phyloP scores from a whole-genome alignment of 495 filamentous ascomycete species.

The Tuber magnatum region DNA sequence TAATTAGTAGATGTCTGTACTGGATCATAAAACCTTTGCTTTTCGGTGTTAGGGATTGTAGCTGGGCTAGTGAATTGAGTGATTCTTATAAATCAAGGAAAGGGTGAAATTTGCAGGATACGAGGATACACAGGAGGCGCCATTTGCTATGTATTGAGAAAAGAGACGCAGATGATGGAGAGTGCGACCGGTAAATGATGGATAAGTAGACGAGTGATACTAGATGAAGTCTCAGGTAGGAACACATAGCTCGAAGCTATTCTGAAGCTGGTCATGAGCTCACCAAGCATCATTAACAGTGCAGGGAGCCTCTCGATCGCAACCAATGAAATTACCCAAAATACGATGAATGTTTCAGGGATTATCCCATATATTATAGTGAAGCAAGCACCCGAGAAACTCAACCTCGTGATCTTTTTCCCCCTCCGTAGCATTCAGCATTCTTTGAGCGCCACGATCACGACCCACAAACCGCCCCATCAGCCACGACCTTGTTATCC shows the following conservation, averaged over 20 bases:
- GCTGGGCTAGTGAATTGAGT: not conserved
- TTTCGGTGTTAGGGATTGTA: not conserved
- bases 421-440: not conserved
- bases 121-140: not conserved
- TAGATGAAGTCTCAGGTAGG: not conserved
- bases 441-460: not conserved
- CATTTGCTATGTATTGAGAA: not conserved
- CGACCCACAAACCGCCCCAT: not conserved
- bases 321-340: not conserved
- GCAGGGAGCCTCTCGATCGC: not conserved
- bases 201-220: not conserved
- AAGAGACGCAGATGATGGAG: not conserved
- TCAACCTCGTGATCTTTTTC: not conserved
- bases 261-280: not conserved
- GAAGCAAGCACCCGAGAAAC: not conserved
- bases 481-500: not conserved
- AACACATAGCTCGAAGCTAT: not conserved
- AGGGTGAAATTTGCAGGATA: not conserved
- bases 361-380: not conserved
- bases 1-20: conserved; percentile 7
- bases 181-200: not conserved
- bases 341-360: not conserved
- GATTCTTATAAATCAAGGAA: not conserved
- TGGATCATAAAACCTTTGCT: not conserved
- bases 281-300: not conserved